Evolutionary conservation across 2,329 filamentous ascomycete species (phyloP), one percentile per base, ranked within the genome.

Genomic region (Metarhizium anisopliae): DNA sequence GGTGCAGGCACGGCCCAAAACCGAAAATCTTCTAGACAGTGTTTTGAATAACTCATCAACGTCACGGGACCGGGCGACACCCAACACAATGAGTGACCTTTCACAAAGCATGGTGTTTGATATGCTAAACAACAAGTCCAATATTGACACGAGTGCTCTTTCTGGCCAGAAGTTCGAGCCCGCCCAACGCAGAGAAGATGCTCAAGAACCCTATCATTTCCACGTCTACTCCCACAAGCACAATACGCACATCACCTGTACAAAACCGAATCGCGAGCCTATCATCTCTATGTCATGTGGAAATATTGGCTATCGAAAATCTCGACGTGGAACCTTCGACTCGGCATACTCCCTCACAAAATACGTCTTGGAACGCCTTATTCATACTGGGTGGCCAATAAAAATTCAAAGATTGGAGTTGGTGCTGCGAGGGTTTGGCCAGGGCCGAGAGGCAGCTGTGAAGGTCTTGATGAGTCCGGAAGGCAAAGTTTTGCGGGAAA

Each of bases 201-300:
- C 70, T 14, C 60, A 75, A 42, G 81, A 87, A 67, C 86, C 89
- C 2, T 90, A 90, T 75, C 90, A 95, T 70, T 80, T 99, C 60
- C 90, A 96, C 75, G 78, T 99, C 69, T 93, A 84, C 73, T 76
- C 87, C 32, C 86, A 89, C 70, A 95, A 90, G 75, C 94, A 96
- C 81, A 99, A 99, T 76, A 94, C 90, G 20, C 90, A 97, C 72
- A 82, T 99, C 65, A 96, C 92, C 1, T 82, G 96, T 62, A 90
- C 91, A 25, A 85, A 86, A 66, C 92, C 94, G 32, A 85, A 90
- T 69, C 81, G 87, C 51, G 82, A 90, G 60, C 82, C 90, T 32
- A 81, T 97, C 61, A 78, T 99, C 60, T 90, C 86, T 13, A 72
- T 95, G 63, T 89, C 88, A 2, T 82, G 86, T 57, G 94, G 94